Evolutionary conservation across 768 basidiomycete species (phyloP).

Genomic region (Lactarius psammicola): DNA sequence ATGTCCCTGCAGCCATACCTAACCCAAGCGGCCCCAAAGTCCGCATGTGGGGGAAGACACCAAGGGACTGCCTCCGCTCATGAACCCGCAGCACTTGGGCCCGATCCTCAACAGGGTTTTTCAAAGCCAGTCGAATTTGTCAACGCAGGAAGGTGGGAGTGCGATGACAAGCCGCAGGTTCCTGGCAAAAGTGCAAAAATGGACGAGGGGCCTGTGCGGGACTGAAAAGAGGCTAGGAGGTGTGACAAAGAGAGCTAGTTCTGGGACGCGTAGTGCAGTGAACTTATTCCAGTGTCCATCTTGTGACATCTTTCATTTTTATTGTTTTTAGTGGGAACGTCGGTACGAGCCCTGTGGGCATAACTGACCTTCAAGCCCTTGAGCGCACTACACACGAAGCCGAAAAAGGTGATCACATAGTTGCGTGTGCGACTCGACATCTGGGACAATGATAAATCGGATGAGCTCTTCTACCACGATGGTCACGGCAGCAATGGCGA

Average conservation of each 20-base stretch:
- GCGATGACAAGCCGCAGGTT: slow-evolving; percentile 37
- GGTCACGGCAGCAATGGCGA: too few species aligned
- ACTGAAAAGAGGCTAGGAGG: slow-evolving; percentile 70
- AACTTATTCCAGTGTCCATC: neutral
- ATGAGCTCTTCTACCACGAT: slow-evolving; percentile 91
- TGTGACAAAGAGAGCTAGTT: slow-evolving; percentile 84
- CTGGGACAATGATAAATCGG: slow-evolving; percentile 91
- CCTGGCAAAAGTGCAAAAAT: slow-evolving; percentile 53
- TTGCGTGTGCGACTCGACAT: slow-evolving; percentile 80
- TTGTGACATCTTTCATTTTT: neutral
- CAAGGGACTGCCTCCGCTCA: slow-evolving; percentile 36
- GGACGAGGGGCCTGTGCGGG: slow-evolving; percentile 85
- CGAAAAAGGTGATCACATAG: slow-evolving; percentile 80
- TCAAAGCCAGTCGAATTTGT: slow-evolving; percentile 83
- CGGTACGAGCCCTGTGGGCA: slow-evolving; percentile 92
- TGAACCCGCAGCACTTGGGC: slow-evolving; percentile 33
- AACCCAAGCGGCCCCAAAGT: slow-evolving; percentile 66
- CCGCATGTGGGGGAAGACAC: slow-evolving; percentile 77
- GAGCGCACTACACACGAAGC: slow-evolving; percentile 71
- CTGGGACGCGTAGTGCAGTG: slow-evolving; percentile 58
- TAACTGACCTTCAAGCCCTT: slow-evolving; percentile 67
- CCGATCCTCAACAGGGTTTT: slow-evolving; percentile 57
- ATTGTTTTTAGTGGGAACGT: slow-evolving; percentile 68
- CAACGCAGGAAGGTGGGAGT: slow-evolving; percentile 53
- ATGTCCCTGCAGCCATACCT: slow-evolving; percentile 61